Percentiles rank a stretch among this genome's conserved stretches.
Conservation (phyloP, 2,329 filamentous ascomycete genomes). For the Penicillium sp. region DNA sequence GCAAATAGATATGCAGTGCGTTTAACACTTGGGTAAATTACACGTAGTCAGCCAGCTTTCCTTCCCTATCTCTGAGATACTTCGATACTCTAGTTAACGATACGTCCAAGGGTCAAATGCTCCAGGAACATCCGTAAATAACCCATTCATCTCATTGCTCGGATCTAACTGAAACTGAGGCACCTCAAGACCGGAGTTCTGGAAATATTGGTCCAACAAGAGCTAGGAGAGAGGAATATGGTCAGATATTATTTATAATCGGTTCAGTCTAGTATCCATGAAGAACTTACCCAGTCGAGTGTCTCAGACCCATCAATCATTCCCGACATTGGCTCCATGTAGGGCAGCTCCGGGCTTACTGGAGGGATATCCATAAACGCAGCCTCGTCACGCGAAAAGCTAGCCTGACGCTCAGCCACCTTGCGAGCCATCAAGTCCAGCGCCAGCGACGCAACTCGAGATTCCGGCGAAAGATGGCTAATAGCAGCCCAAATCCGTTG, state of each 20-base stretch:
- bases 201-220: slow-evolving; percentile 11
- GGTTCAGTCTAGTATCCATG: background rate
- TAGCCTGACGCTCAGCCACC: slow-evolving; percentile 4
- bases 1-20: background rate
- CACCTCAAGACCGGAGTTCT: slow-evolving; percentile 1
- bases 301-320: slow-evolving; percentile 20
- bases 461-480: slow-evolving; percentile 5
- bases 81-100: background rate
- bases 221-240: background rate
- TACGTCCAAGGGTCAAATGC: background rate
- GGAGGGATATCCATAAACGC: background rate
- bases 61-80: background rate
- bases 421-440: slow-evolving; percentile 18
- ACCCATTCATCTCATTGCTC: background rate
- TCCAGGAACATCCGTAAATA: background rate
- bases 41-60: background rate
- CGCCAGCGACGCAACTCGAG: slow-evolving; percentile 10
- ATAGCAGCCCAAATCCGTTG: slow-evolving; percentile 13
- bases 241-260: background rate
- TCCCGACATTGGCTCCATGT: slow-evolving; percentile 18
- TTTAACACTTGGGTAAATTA: background rate
- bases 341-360: slow-evolving; percentile 2
- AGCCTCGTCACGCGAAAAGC: background rate
- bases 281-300: slow-evolving; percentile 15
- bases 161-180: background rate